phyloP scores from a whole-genome alignment of 2,329 filamentous ascomycete species.

The Clonostachys byssicola region DNA sequence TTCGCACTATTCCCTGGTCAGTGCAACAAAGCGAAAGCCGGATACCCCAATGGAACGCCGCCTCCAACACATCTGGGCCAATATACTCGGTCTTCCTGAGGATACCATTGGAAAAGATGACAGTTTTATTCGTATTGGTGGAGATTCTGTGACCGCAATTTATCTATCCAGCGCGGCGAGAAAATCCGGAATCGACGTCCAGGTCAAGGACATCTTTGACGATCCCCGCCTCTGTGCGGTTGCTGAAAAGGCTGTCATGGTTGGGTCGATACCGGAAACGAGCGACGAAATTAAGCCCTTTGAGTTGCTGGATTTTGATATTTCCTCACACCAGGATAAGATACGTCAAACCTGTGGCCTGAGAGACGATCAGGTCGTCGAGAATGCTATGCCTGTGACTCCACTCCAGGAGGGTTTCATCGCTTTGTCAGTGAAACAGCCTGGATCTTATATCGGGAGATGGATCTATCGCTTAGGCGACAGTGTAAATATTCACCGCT shows the following conservation, averaged over 20 bases:
- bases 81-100: not conserved
- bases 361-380: slow-evolving; percentile 11
- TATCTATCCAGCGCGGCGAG: not conserved
- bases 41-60: slow-evolving; percentile 3
- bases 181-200: not conserved
- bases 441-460: slow-evolving; percentile 5
- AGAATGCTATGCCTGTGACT: slow-evolving; percentile 45
- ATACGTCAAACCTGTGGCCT: not conserved
- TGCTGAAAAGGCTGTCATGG: slow-evolving; percentile 4
- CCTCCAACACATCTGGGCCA: slow-evolving; percentile 8
- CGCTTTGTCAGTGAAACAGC: slow-evolving; percentile 32
- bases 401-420: slow-evolving; percentile 44
- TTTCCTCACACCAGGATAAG: not conserved
- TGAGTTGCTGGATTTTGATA: not conserved
- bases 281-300: not conserved
- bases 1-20: not conserved
- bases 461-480: slow-evolving; percentile 1
- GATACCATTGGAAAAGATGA: not conserved
- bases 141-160: slow-evolving; percentile 21
- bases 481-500: slow-evolving; percentile 1
- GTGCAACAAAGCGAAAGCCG: not conserved
- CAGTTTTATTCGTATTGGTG: slow-evolving; percentile 14
- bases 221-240: not conserved
- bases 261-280: slow-evolving; percentile 24
- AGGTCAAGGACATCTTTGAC: not conserved